Evolutionary conservation across 73 alveolate genomes (phyloP), one percentile per base, ranked within the genome.

Genomic region (Uronychia binucleata): DNA sequence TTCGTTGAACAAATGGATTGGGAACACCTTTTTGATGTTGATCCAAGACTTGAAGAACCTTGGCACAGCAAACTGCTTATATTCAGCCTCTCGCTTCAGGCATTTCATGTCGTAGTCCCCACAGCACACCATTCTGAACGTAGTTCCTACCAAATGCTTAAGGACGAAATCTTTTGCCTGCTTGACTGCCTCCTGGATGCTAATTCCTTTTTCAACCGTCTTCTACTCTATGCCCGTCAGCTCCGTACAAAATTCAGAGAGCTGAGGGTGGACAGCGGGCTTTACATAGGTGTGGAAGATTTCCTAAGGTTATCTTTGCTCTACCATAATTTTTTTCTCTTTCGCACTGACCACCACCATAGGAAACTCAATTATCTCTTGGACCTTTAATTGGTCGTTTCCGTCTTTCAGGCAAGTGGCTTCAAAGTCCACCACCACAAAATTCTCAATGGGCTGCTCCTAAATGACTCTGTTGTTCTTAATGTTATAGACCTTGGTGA

Each of bases 311-410:
- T 46, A 46, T 19, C 19, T 46, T 19, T 46, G 5, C 57, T 78
- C 96, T 58, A 85, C 88, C 30, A 82, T 80, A 0, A 92, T 82
- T 57, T 94, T 59, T 67, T 75, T 57, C 34, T 87, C 33, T 75
- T 84, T 78, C 29, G 77, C 78, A 79, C 90, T 88, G n/a, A 90
- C 58, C 0, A 93, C 88, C 31, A 79, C 84, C 0, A 90, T 95
- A 32, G 97, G 98, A 81, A 96, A 92, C 86, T 96, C 99, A 79
- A 96, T 96, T 77, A 96, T 94, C 79, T 94, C 98, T 78, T 88
- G 83, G 26, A 85, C 74, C 30, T 81, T 79, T 58, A 90, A 76
- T 19, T 74, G 67, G 34, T 84, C 67, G 26, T 78, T 80, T n/a
- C 90, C 85, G 33, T 93, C 79, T 31, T 91, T 90, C 19, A 29